phyloP scores from a whole-genome alignment of 495 filamentous ascomycete species.

The Xylaria cubensis region DNA sequence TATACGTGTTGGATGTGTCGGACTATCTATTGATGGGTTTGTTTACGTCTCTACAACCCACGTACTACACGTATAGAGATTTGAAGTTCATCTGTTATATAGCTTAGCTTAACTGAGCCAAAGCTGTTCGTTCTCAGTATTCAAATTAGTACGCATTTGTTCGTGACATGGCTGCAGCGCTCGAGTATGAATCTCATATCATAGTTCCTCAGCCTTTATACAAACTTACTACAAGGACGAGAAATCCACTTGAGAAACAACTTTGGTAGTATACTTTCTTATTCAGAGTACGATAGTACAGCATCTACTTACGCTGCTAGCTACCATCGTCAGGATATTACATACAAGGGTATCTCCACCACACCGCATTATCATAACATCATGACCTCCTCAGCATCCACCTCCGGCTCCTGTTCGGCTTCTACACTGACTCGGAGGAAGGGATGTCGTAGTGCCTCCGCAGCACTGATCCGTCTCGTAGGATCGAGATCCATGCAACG shows the following conservation, averaged over 20 bases:
- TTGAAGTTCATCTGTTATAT: not conserved
- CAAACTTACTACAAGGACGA: not conserved
- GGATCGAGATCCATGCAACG: slow-evolving; percentile 78
- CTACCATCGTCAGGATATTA: not conserved
- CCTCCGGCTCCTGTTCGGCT: slow-evolving; percentile 14
- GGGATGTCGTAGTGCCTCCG: slow-evolving; percentile 74
- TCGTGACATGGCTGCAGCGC: not conserved
- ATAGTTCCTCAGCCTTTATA: not conserved
- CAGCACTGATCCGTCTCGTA: slow-evolving; percentile 70
- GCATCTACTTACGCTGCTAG: not conserved
- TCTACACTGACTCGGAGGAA: slow-evolving; percentile 63
- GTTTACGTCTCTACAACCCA: not conserved
- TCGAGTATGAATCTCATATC: not conserved
- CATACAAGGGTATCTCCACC: slow-evolving; percentile 24
- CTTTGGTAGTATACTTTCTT: not conserved
- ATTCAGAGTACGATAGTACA: not conserved
- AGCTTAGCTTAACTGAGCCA: not conserved
- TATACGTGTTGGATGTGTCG: not conserved
- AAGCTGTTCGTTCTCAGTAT: not conserved
- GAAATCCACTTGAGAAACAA: not conserved
- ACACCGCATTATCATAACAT: slow-evolving; percentile 36
- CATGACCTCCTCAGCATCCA: slow-evolving; percentile 40
- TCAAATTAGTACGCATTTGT: not conserved
- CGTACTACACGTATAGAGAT: not conserved
- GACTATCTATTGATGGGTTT: not conserved